Conservation (phyloP, 202 grass and related monocot species). For the Bolboschoenoplectus hybrid region DNA sequence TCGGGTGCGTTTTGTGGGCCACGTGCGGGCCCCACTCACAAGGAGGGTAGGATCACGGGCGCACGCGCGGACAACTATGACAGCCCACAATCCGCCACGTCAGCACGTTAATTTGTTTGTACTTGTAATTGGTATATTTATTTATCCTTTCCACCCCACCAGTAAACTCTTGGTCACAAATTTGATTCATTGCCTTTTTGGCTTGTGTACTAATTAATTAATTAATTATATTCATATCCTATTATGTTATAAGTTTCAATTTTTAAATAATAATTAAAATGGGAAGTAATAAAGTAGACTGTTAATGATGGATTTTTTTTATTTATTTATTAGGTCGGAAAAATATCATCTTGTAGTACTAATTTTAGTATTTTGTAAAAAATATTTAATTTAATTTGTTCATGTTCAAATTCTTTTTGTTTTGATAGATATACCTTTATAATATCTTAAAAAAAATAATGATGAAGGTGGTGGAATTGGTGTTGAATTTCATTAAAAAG, state of each 20-base stretch:
- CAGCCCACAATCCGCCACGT: constrained; percentile 34
- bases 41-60: constrained; percentile 16
- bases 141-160: background rate
- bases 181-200: constrained; percentile 7
- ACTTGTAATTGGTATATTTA: background rate
- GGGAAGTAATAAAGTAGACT: too few relatives aligned
- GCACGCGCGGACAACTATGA: constrained; percentile 30
- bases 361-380: too few relatives aligned
- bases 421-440: too few relatives aligned
- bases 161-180: constrained; percentile 6
- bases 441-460: too few relatives aligned
- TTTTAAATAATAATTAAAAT: too few relatives aligned
- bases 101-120: background rate
- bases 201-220: background rate
- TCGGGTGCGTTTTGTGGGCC: background rate
- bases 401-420: too few relatives aligned
- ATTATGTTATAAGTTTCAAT: background rate
- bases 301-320: too few relatives aligned
- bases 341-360: too few relatives aligned
- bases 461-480: too few relatives aligned
- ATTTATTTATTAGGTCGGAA: too few relatives aligned
- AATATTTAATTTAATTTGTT: too few relatives aligned
- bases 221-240: background rate
- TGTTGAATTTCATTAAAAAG: too few relatives aligned
- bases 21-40: background rate